phyloP scores from a whole-genome alignment of 148 eudicot genomes.

The Camellia lanceoleosa region DNA sequence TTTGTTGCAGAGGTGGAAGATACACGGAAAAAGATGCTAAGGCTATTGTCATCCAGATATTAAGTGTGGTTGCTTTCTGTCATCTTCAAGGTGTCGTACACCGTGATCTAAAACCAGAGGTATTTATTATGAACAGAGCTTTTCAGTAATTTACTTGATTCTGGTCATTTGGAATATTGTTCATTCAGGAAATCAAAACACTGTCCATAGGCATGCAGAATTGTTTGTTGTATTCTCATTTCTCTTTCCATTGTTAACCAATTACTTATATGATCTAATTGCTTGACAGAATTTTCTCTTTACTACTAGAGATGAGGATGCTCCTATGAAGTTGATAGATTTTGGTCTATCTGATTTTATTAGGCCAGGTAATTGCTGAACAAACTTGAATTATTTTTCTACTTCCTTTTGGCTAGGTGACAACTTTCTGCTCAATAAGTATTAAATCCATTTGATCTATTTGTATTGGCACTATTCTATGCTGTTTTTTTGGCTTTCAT shows the following conservation, averaged over 20 bases:
- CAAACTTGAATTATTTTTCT: constrained; percentile 9
- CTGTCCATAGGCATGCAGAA: neutral
- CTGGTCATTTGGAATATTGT: neutral
- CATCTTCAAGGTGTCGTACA: constrained; percentile 98
- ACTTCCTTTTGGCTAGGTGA: neutral
- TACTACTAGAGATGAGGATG: constrained; percentile 71
- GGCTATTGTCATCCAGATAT: constrained; percentile 66
- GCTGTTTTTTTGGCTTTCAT: too few relatives aligned
- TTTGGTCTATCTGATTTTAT: constrained; percentile 92
- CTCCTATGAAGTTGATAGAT: constrained; percentile 83
- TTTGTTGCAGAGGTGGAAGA: constrained; percentile 78
- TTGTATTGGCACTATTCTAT: too few relatives aligned
- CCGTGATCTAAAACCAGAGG: constrained; percentile 98
- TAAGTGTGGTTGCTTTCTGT: constrained; percentile 80
- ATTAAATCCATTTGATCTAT: too few relatives aligned
- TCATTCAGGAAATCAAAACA: neutral
- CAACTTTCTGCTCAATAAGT: neutral
- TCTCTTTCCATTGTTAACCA: constrained; percentile 5
- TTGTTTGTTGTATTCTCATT: neutral
- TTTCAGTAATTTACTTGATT: neutral
- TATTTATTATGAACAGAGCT: constrained; percentile 13
- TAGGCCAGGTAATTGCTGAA: constrained; percentile 65
- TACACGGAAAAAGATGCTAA: constrained; percentile 86
- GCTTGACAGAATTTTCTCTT: constrained; percentile 92
- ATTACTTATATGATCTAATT: constrained; percentile 14